Conservation (phyloP, 805 yeast genomes). For the Spathaspora gorwiae region DNA sequence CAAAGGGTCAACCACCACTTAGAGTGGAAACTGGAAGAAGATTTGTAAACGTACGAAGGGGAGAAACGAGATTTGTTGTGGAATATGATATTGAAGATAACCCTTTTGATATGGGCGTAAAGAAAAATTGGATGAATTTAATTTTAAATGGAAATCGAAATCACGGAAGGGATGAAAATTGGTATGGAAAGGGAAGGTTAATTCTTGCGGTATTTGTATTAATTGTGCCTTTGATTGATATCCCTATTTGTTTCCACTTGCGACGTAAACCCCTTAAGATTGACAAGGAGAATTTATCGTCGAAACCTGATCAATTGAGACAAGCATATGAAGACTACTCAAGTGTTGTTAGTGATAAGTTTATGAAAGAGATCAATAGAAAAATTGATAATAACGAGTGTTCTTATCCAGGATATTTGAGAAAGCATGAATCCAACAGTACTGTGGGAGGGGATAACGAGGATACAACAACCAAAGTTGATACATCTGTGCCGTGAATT, state of each 20-base stretch:
- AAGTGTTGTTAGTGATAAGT: conserved; percentile 7
- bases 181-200: conserved; percentile 11
- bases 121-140: conserved; percentile 32
- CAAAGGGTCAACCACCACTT: conserved; percentile 5
- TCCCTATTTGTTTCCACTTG: conserved; percentile 5
- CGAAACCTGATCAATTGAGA: neutral
- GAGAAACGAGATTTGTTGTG: conserved; percentile 34
- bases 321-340: conserved; percentile 8
- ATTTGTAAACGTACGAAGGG: conserved; percentile 39
- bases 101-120: conserved; percentile 36
- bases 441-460: no score
- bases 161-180: conserved; percentile 9
- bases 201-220: conserved; percentile 11
- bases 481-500: no score
- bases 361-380: conserved; percentile 8
- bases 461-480: no score
- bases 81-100: conserved; percentile 22
- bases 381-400: conserved; percentile 14
- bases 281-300: neutral
- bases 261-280: neutral
- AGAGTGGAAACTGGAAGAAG: conserved; percentile 29
- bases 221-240: conserved; percentile 21
- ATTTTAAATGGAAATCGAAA: conserved; percentile 21
- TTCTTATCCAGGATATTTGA: conserved; percentile 13
- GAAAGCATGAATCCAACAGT: neutral